Base-by-base conservation (phyloP, 73 alveolate species). In the Stentor coeruleus region DNA sequence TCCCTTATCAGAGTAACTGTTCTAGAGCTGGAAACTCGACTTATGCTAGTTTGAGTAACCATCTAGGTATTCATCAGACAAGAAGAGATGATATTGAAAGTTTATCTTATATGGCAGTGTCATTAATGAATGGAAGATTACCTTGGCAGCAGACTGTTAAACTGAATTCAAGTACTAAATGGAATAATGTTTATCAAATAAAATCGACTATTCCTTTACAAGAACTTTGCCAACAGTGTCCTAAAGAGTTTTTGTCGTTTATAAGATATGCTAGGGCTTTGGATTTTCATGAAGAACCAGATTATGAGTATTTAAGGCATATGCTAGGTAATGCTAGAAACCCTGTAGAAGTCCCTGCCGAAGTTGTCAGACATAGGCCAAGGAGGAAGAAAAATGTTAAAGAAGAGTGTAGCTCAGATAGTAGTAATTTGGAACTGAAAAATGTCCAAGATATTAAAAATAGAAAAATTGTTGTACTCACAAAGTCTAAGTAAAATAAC, bases 211-310 rank as follows among this genome's bases (percentile, higher is more conserved):
- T 88, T 1, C 76, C 91, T 74, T 81, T 86, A 57, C 93, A 88
- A 74, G 84, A 81, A 4, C 84, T 94, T 81, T 88, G 93, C 60
- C 80, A 87, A 37, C 91, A 90, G 59, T 86, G 85, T 40, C 97
- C 97, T 59, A 77, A 85, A 0, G 96, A 90, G 85, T 82, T 94
- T 59, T 73, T 59, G 60, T 57, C 60, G 76, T 94, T 90, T 66
- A 81, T 90, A 40, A 88, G 77, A 28, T 92, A 90, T 73, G 60
- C 86, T n/a, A 84, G 94, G 77, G 75, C 60, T 36, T 87, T 94
- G 40, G 82, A 87, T 38, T 94, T 94, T 66, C 40, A 66, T 66
- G 79, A 66, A 31, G 37, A 66, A 20, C 79, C 79, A 0, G 37
- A 66, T 20, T 66, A 66, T 66, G 79, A 66, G n/a, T 66, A 66